phyloP scores from a whole-genome alignment of 768 basidiomycete genomes.

The Podaxis pistillaris region DNA sequence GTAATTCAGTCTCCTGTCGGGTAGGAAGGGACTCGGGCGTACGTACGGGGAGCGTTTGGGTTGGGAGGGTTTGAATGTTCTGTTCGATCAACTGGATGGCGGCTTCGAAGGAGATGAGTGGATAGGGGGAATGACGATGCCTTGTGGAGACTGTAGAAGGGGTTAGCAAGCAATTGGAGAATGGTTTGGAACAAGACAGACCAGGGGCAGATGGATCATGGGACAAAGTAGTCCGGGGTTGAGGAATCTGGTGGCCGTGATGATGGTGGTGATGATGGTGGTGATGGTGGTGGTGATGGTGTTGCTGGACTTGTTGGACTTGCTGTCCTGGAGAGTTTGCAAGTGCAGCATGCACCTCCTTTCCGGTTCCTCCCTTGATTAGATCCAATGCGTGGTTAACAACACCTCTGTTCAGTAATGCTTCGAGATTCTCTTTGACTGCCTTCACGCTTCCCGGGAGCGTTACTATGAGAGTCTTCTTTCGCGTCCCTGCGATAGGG shows the following conservation, averaged over 20 bases:
- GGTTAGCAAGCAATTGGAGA: neutral
- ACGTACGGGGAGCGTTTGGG: slow-evolving; percentile 42
- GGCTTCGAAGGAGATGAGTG: slow-evolving; percentile 61
- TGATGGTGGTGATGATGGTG: slow-evolving; percentile 25
- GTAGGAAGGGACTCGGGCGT: neutral
- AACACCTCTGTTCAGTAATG: slow-evolving; percentile 56
- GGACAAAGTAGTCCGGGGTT: slow-evolving; percentile 56
- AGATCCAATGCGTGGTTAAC: slow-evolving; percentile 73
- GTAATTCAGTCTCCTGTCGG: slow-evolving; percentile 1
- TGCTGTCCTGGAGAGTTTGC: slow-evolving; percentile 25
- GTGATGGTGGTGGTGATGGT: slow-evolving; percentile 26
- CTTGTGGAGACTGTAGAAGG: slow-evolving; percentile 56
- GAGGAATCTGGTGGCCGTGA: slow-evolving; percentile 38
- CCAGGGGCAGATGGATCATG: slow-evolving; percentile 63
- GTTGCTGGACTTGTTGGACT: slow-evolving; percentile 36
- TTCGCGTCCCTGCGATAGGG: slow-evolving; percentile 75
- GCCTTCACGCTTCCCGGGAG: slow-evolving; percentile 87
- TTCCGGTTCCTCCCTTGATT: slow-evolving; percentile 65
- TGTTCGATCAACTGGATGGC: slow-evolving; percentile 59
- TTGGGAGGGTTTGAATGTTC: slow-evolving; percentile 42
- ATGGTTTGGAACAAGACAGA: neutral
- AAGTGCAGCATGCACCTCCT: slow-evolving; percentile 52
- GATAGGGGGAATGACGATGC: slow-evolving; percentile 76
- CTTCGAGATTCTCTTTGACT: slow-evolving; percentile 73
- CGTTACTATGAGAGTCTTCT: slow-evolving; percentile 67